Conservation (phyloP, 345 rosid genomes). For the Carallia brachiata region DNA sequence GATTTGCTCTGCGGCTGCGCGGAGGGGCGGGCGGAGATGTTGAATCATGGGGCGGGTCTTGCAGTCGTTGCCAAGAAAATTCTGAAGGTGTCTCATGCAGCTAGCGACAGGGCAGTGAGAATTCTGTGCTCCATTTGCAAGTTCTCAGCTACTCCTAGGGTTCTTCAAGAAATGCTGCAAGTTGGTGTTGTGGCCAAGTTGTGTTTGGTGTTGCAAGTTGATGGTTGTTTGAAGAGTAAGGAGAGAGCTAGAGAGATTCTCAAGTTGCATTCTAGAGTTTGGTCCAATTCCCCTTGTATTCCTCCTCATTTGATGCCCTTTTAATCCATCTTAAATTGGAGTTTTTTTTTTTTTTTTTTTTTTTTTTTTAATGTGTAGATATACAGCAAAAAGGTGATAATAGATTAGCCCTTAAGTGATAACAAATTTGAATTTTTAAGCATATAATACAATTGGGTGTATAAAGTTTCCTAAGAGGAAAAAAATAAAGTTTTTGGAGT, state of each 20-base stretch:
- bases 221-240: conserved; percentile 36
- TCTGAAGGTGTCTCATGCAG: conserved; percentile 51
- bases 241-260: conserved; percentile 52
- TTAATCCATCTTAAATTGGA: conserved; percentile 38
- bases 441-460: too few relatives aligned
- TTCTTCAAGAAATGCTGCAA: conserved; percentile 58
- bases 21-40: conserved; percentile 54
- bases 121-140: conserved; percentile 42
- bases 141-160: conserved; percentile 43
- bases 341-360: neutral
- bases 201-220: conserved; percentile 52
- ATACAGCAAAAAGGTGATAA: neutral
- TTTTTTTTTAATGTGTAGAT: neutral
- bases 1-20: conserved; percentile 58
- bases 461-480: too few relatives aligned
- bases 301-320: conserved; percentile 43
- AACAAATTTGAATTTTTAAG: too few relatives aligned
- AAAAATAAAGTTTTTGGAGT: too few relatives aligned
- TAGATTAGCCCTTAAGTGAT: neutral
- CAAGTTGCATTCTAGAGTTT: conserved; percentile 50
- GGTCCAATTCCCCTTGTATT: conserved; percentile 50
- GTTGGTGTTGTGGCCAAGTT: conserved; percentile 58
- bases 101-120: conserved; percentile 48
- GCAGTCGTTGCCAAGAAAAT: conserved; percentile 65
- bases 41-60: conserved; percentile 59